phyloP scores from a whole-genome alignment of 352 stramenopile species.

The Phytophthora constricta region DNA sequence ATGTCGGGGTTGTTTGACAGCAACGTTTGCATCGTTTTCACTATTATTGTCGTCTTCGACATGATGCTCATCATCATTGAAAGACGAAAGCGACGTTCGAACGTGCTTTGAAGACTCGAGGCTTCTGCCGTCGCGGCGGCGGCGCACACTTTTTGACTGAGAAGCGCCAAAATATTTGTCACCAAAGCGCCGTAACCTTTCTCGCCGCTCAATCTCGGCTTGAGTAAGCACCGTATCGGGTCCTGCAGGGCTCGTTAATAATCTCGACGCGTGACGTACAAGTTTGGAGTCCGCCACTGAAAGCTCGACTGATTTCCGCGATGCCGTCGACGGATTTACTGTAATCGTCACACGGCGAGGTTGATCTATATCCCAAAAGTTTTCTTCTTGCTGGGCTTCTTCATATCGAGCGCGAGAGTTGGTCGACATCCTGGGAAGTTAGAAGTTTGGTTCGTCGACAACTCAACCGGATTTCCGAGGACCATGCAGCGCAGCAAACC shows the following conservation, averaged over 20 bases:
- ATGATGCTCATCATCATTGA: slow-evolving; percentile 14
- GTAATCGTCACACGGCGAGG: slow-evolving; percentile 34
- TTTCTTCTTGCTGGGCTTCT: not conserved
- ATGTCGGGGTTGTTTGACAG: slow-evolving; percentile 14
- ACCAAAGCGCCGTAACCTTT: slow-evolving; percentile 51
- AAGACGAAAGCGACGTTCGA: slow-evolving; percentile 10
- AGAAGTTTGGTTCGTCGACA: too few relatives aligned
- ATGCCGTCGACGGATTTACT: slow-evolving; percentile 17
- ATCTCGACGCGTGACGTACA: slow-evolving; percentile 56
- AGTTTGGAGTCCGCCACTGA: slow-evolving; percentile 50
- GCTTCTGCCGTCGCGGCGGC: slow-evolving; percentile 17
- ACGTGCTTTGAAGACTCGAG: slow-evolving; percentile 16
- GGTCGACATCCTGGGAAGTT: slow-evolving; percentile 9
- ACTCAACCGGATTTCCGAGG: slow-evolving; percentile 9
- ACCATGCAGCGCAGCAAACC: slow-evolving; percentile 28
- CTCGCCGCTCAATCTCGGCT: slow-evolving; percentile 43
- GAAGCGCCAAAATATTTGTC: slow-evolving; percentile 39
- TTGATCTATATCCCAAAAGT: slow-evolving; percentile 21
- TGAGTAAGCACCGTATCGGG: slow-evolving; percentile 50
- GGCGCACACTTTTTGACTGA: not conserved
- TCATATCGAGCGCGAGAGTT: slow-evolving; percentile 3
- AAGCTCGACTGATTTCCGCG: slow-evolving; percentile 39
- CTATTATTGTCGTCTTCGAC: not conserved
- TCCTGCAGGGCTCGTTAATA: slow-evolving; percentile 52
- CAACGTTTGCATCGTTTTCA: not conserved